Base-by-base conservation (phyloP, 192 early-diverging fungal species). In the Cetraspora pellucida region DNA sequence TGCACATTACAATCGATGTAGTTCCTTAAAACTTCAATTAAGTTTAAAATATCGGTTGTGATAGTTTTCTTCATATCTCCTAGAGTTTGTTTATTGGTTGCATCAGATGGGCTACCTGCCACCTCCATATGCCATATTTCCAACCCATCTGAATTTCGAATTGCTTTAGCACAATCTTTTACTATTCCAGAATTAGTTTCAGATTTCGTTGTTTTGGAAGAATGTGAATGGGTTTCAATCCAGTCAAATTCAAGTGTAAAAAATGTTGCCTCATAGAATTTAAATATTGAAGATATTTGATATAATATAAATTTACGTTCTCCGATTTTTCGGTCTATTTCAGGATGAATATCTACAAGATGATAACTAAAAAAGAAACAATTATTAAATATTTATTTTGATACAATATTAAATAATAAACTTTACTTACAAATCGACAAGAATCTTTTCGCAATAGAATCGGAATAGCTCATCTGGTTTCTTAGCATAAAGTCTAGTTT, bases 401-500 rank as follows among this genome's bases (percentile, higher is more conserved):
- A 23, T 19, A 2, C 44, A 67, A 67, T 46, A 46, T 43, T 59
- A 59, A 27, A 67, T 16, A n/a, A 3, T 27, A 67, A 46, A 58
- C 73, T n/a, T n/a, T n/a, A n/a, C n/a, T 31, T 75, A 75, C 74
- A 76, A 67, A 54, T 76, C 61, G 10, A 75, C 6, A 2, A 75
- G 60, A 65, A 65, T 43, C 54, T 77, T 77, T 37, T 77, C 63
- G 23, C 64, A 77, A n/a, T 77, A 77, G 0, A 69, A 37, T 27
- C 66, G 64, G 16, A 77, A 77, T 23, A 52, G 57, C 16, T 76
- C 30, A 70, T 49, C 10, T 30, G 37, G 47, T 2, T 19, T 7
- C 0, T 68, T 50, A 55, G 27, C 50, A 17, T 27, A 14, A 0
- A 28, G 1, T n/a, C 4, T 25, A 72, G 23, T 72, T 72, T 72